Base-by-base conservation (phyloP, 2,329 filamentous ascomycete species). In the Fusarium bulbicola region DNA sequence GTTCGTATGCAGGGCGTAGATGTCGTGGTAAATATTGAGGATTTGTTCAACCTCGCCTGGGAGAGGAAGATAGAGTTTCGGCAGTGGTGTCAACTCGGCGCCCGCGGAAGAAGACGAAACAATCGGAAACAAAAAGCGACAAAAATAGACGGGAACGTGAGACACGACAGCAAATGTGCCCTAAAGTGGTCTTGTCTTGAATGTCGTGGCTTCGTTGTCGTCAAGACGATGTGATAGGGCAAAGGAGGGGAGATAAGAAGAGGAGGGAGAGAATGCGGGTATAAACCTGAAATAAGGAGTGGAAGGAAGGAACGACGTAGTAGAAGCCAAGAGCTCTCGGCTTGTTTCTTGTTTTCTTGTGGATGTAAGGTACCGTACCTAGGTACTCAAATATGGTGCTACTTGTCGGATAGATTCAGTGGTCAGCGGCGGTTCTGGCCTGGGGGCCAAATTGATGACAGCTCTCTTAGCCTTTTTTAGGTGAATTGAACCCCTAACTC, bases 311-410 rank as follows among this genome's bases (percentile, higher is more conserved):
- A 70, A 36, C 54, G 70, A 57, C 36, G 57, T 66, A 71, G 54
- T 18, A 53, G 46, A 34, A 69, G 65, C 65, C 65, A 73, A 73
- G 53, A 70, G 36, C 18, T 73, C 58, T 45, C 12, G 60, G 50
- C 70, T 49, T 71, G 70, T 70, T 73, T 73, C 36, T 42, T 37
- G 61, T 36, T 43, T 63, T 45, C 32, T 52, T 52, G 28, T 12
- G 30, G 30, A 21, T 28, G 39, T 11, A 36, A 42, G 43, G 13
- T 12, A 36, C 34, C 34, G 15, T 34, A 34, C 32, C 32, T 34
- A 15, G 15, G 9, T n/a, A 49, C 46, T 49, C 7, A 47, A n/a
- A 47, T 67, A 46, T 40, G 15, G 28, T 59, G 37, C 20, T 40
- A 32, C 18, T 15, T 5, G 1, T 21, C 4, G 2, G 49, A 15